These are phyloP conservation scores for Pichia nanzhaoensis DNA, from an alignment of 805 yeast species.

Conservation along the genomic window DNA sequence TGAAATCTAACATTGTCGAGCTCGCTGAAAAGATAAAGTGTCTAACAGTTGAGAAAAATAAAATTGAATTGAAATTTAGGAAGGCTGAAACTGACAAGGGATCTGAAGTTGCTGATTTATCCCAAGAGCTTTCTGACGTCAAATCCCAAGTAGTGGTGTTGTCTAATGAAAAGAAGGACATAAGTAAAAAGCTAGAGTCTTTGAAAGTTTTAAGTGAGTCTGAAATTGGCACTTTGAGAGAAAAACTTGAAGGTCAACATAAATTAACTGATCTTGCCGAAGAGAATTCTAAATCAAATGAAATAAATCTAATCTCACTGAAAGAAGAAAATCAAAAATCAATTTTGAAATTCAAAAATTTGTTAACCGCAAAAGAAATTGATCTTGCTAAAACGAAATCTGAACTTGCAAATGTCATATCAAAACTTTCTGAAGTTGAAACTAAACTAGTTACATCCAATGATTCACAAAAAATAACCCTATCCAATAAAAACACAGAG, in stretches of 20 bases:
- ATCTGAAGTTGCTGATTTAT: not conserved
- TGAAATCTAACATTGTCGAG: not conserved
- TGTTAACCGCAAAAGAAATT: not conserved
- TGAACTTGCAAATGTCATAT: not conserved
- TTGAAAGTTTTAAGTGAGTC: not conserved
- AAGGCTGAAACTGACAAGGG: not conserved
- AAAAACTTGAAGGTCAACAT: not conserved
- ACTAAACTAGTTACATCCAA: not conserved
- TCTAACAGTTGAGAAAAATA: not conserved
- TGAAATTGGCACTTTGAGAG: constrained; percentile 2
- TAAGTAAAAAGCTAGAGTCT: not conserved
- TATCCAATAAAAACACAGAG: not conserved
- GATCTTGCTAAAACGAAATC: not conserved
- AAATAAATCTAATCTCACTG: not conserved
- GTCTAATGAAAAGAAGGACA: not conserved
- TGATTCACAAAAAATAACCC: not conserved
- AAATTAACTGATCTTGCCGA: not conserved
- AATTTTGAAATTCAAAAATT: not conserved
- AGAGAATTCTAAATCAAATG: not conserved
- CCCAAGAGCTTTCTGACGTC: not conserved
- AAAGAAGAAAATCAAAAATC: not conserved
- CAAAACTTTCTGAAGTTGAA: not conserved
- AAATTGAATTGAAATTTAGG: not conserved
- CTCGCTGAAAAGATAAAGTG: not conserved
- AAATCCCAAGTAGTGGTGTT: not conserved